These are phyloP conservation scores for Drechslerella dactyloides DNA, from an alignment of 2,329 filamentous ascomycete genomes.

Conservation along the genomic window DNA sequence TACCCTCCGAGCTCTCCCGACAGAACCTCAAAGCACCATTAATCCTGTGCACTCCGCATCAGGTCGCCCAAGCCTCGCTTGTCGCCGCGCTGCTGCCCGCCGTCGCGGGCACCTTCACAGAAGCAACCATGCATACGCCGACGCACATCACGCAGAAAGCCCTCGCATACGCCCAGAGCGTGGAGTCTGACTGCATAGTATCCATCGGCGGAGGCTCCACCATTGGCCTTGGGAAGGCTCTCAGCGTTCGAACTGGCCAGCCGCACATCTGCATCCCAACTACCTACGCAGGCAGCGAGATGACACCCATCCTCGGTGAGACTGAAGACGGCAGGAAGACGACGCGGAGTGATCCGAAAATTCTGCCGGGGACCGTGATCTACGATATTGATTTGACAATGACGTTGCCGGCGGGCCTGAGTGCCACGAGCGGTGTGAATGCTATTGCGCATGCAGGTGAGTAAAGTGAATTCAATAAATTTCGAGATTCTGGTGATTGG, in stretches of 20 bases:
- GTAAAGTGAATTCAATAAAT: constrained; percentile 53
- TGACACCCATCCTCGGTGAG: constrained; percentile 71
- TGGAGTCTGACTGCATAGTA: constrained; percentile 64
- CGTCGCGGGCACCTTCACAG: constrained; percentile 63
- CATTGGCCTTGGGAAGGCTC: constrained; percentile 68
- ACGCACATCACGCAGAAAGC: constrained; percentile 66
- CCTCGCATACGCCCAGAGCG: constrained; percentile 60
- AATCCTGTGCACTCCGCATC: constrained; percentile 66
- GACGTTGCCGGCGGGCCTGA: constrained; percentile 64
- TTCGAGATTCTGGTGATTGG: too few species aligned
- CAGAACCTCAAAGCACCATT: constrained; percentile 63
- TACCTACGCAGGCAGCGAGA: constrained; percentile 68
- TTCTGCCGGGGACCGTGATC: constrained; percentile 68
- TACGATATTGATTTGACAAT: constrained; percentile 71
- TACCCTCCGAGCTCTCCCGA: constrained; percentile 60
- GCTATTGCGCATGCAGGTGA: constrained; percentile 67
- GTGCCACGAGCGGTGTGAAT: constrained; percentile 68
- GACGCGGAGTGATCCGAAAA: constrained; percentile 66
- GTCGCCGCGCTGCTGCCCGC: constrained; percentile 61
- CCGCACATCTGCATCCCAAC: constrained; percentile 69
- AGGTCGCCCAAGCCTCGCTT: constrained; percentile 61
- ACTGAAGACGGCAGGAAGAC: constrained; percentile 67
- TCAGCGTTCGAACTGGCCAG: constrained; percentile 63
- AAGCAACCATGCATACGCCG: constrained; percentile 70
- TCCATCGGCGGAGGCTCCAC: constrained; percentile 70